Conservation (phyloP, 805 yeast species). For the Saturnispora mendoncae region DNA sequence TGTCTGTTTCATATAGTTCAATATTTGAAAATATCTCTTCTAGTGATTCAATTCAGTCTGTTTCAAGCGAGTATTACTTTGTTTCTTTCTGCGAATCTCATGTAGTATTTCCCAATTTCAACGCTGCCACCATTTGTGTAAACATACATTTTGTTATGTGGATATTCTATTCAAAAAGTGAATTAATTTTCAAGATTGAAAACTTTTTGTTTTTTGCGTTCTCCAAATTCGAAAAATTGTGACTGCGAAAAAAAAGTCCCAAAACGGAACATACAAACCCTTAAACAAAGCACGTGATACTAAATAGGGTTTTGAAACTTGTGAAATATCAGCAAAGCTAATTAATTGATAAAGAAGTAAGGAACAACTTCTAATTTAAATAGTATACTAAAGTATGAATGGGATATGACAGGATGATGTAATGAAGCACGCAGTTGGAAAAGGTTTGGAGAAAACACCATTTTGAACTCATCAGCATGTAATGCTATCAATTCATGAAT, state of each 20-base stretch:
- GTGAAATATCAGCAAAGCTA: no score
- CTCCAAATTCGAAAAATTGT: neutral
- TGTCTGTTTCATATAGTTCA: no score
- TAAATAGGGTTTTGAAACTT: neutral
- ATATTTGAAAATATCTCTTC: no score
- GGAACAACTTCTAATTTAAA: no score
- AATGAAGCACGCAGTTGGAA: no score
- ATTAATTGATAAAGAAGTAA: neutral
- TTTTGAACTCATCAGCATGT: no score
- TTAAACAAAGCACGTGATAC: slow-evolving; percentile 5
- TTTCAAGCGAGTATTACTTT: neutral
- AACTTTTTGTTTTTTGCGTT: slow-evolving; percentile 1
- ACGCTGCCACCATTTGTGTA: neutral
- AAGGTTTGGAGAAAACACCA: no score
- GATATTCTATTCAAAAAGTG: neutral
- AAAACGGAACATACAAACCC: neutral
- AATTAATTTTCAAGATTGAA: slow-evolving; percentile 3
- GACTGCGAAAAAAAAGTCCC: slow-evolving; percentile 3
- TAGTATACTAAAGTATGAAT: no score
- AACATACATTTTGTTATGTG: slow-evolving; percentile 9
- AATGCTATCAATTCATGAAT: no score
- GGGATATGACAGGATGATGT: no score
- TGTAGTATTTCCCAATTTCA: neutral
- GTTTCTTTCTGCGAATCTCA: neutral
- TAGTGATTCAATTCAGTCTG: no score